Evolutionary conservation across 345 rosid species (phyloP).

Genomic region (Toxicodendron radicans): DNA sequence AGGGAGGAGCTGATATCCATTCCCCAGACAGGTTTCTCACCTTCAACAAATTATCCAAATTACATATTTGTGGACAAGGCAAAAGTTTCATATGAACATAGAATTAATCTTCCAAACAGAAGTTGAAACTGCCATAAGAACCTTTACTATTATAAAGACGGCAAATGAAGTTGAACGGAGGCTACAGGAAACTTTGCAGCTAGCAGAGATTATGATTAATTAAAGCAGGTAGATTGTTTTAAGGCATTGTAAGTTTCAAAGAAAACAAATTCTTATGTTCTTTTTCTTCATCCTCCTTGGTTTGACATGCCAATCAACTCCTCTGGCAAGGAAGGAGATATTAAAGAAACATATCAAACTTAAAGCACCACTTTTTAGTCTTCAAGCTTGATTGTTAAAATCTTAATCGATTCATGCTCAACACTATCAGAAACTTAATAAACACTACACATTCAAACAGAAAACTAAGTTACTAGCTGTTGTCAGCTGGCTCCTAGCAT

Average conservation of each 20-base stretch:
- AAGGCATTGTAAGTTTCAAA: not conserved
- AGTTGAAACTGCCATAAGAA: not conserved
- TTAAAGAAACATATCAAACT: not conserved
- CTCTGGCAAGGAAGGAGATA: not conserved
- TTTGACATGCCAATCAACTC: not conserved
- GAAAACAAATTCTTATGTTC: not conserved
- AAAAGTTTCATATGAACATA: not conserved
- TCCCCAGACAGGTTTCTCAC: conserved; percentile 75
- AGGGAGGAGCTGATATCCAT: conserved; percentile 87
- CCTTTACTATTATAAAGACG: too few relatives aligned
- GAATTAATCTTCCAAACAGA: not conserved
- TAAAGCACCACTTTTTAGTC: not conserved
- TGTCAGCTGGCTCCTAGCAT: not conserved
- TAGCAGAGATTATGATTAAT: not conserved
- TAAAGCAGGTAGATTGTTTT: not conserved
- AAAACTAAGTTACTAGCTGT: not conserved
- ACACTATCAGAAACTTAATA: not conserved
- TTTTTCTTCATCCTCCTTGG: not conserved
- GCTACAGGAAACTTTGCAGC: not conserved
- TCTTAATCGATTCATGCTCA: not conserved
- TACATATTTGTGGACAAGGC: not conserved
- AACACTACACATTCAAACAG: not conserved
- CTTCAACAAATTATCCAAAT: conserved; percentile 35
- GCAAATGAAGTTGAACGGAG: too few relatives aligned
- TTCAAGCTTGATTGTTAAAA: not conserved